Evolutionary conservation across 495 filamentous ascomycete species (phyloP).

Genomic region (Aspergillus affinis): DNA sequence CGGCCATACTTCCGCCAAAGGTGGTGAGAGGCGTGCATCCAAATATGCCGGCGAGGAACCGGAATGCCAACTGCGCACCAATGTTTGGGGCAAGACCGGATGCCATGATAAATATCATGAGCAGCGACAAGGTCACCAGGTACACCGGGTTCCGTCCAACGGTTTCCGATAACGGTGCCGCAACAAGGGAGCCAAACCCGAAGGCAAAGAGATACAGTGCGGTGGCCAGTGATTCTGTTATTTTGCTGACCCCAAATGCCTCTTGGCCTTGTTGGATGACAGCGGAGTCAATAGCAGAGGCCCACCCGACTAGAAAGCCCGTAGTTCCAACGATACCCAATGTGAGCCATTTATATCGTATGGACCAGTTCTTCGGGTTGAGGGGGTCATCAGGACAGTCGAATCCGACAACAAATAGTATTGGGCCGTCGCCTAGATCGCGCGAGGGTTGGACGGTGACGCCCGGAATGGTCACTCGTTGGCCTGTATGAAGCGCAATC

Average conservation of each 20-base stretch:
- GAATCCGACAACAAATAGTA: conserved; percentile 3
- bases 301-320: conserved; percentile 7
- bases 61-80: conserved; percentile 38
- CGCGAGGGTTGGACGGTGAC: not conserved
- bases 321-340: conserved; percentile 9
- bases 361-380: conserved; percentile 4
- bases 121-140: conserved; percentile 41
- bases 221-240: conserved; percentile 9
- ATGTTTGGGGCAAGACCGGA: conserved; percentile 45
- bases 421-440: not conserved
- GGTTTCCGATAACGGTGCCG: conserved; percentile 55
- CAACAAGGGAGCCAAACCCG: conserved; percentile 48
- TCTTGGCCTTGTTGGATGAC: conserved; percentile 10
- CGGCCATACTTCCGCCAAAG: conserved; percentile 45
- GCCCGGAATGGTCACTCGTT: conserved; percentile 1
- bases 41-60: conserved; percentile 49
- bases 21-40: conserved; percentile 44
- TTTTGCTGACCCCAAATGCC: conserved; percentile 8
- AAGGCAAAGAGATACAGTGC: conserved; percentile 58
- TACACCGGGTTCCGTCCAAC: conserved; percentile 58
- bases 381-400: conserved; percentile 1
- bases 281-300: conserved; percentile 4
- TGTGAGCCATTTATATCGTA: conserved; percentile 3
- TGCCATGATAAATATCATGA: conserved; percentile 50
- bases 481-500: not conserved